These are phyloP conservation scores for Yamadazyma trypodendri DNA, from an alignment of 1,139 yeast genomes.

Conservation along the genomic window DNA sequence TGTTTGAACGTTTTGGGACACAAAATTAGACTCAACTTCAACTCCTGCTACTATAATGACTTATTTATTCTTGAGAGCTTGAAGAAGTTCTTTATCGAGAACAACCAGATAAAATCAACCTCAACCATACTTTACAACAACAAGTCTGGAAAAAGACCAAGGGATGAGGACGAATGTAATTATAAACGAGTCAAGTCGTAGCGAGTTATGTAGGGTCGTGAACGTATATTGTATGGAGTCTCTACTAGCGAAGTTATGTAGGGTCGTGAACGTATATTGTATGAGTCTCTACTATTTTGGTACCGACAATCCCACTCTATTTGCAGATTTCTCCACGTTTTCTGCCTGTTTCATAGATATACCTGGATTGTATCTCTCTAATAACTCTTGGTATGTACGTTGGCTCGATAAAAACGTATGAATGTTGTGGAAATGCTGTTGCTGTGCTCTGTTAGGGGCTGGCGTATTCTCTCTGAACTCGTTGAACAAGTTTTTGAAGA, in stretches of 20 bases:
- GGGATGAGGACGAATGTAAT: conserved; percentile 20
- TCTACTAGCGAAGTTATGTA: background rate
- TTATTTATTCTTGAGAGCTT: conserved; percentile 40
- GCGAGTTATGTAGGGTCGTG: too few species aligned
- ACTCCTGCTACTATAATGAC: conserved; percentile 41
- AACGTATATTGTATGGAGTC: background rate
- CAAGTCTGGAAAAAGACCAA: conserved; percentile 31
- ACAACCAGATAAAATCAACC: conserved; percentile 29
- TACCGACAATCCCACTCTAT: conserved; percentile 69
- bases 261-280: background rate
- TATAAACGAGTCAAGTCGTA: conserved; percentile 7
- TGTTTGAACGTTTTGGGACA: conserved; percentile 21
- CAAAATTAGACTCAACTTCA: conserved; percentile 19
- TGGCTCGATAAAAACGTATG: conserved; percentile 65
- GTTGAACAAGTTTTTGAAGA: conserved; percentile 25
- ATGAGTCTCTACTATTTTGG: conserved; percentile 18
- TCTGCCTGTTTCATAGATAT: conserved; percentile 75
- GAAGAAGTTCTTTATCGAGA: conserved; percentile 39
- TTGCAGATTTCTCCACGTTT: conserved; percentile 75
- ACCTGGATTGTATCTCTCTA: conserved; percentile 88
- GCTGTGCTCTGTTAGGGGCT: conserved; percentile 15
- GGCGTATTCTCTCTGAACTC: conserved; percentile 21
- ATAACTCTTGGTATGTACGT: conserved; percentile 70
- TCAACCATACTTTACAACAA: conserved; percentile 33
- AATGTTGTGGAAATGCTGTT: conserved; percentile 45